Evolutionary conservation across 2,329 filamentous ascomycete genomes (phyloP).

Genomic region (Capronia epimyces): DNA sequence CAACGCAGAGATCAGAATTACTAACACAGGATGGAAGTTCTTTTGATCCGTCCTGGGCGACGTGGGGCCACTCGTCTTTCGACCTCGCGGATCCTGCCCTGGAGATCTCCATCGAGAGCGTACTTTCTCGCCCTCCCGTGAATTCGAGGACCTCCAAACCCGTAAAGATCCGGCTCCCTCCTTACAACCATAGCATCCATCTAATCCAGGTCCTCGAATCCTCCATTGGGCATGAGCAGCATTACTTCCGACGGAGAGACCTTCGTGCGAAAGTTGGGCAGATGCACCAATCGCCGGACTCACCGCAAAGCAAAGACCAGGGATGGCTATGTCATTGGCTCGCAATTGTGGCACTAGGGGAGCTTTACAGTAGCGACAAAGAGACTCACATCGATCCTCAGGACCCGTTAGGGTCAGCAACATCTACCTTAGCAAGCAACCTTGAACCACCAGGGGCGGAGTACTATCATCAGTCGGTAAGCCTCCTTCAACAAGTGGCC

Average conservation of each 20-base stretch:
- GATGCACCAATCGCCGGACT: slow-evolving; percentile 19
- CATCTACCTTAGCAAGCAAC: neutral
- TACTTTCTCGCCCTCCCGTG: slow-evolving; percentile 7
- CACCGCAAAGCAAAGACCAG: slow-evolving; percentile 18
- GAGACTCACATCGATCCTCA: slow-evolving; percentile 1
- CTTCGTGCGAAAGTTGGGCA: slow-evolving; percentile 13
- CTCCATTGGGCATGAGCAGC: slow-evolving; percentile 16
- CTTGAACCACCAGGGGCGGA: slow-evolving; percentile 12
- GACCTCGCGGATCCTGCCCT: slow-evolving; percentile 9
- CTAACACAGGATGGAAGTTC: slow-evolving; percentile 6
- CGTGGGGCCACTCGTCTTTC: slow-evolving; percentile 9
- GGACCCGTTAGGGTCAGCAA: neutral
- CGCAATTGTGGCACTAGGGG: slow-evolving; percentile 15
- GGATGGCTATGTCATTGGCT: slow-evolving; percentile 21
- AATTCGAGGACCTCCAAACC: slow-evolving; percentile 2
- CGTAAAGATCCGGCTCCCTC: slow-evolving; percentile 16
- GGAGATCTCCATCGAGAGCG: slow-evolving; percentile 18
- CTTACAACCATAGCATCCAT: slow-evolving; percentile 19
- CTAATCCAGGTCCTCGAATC: slow-evolving; percentile 14
- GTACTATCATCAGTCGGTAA: slow-evolving; percentile 19
- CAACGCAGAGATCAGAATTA: slow-evolving; percentile 9
- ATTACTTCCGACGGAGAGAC: slow-evolving; percentile 15
- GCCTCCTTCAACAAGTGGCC: slow-evolving; percentile 18
- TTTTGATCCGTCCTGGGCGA: slow-evolving; percentile 15
- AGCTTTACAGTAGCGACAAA: slow-evolving; percentile 13